Evolutionary conservation across 2,329 filamentous ascomycete species (phyloP).

Genomic region (Pseudogymnoascus sp.): DNA sequence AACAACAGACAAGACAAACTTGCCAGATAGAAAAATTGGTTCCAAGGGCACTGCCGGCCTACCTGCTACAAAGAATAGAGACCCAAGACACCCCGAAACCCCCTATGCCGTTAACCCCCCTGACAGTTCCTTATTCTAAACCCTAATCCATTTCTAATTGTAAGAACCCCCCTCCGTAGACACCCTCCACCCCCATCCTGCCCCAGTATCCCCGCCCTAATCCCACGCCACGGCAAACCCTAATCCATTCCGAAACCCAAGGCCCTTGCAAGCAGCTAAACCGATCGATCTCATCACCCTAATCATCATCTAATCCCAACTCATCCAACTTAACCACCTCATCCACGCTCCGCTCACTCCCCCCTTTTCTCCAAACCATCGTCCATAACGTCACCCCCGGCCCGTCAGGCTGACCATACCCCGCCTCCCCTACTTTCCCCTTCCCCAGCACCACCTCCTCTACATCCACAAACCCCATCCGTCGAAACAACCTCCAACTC

Average conservation of each 20-base stretch:
- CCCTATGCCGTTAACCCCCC: neutral
- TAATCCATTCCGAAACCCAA: neutral
- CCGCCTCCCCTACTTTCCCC: constrained; percentile 13
- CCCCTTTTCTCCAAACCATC: constrained; percentile 17
- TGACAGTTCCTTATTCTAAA: neutral
- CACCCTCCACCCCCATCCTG: no score
- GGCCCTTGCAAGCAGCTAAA: neutral
- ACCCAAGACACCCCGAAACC: neutral
- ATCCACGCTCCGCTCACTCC: neutral
- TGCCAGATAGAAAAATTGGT: neutral
- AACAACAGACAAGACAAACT: neutral
- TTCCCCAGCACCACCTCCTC: constrained; percentile 16
- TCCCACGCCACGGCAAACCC: neutral
- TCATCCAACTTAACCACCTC: neutral
- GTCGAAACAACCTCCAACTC: constrained; percentile 13
- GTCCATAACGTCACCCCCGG: constrained; percentile 16
- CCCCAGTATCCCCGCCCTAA: no score
- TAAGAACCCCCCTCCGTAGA: neutral
- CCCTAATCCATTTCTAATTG: neutral
- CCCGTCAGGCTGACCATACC: constrained; percentile 11
- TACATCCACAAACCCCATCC: constrained; percentile 16
- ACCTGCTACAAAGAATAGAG: neutral
- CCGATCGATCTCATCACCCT: neutral
- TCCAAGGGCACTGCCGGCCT: neutral
- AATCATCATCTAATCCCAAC: neutral